Evolutionary conservation across 2,329 filamentous ascomycete genomes (phyloP), one percentile per base, ranked within the genome.

Genomic region (Elsinoe fawcettii): DNA sequence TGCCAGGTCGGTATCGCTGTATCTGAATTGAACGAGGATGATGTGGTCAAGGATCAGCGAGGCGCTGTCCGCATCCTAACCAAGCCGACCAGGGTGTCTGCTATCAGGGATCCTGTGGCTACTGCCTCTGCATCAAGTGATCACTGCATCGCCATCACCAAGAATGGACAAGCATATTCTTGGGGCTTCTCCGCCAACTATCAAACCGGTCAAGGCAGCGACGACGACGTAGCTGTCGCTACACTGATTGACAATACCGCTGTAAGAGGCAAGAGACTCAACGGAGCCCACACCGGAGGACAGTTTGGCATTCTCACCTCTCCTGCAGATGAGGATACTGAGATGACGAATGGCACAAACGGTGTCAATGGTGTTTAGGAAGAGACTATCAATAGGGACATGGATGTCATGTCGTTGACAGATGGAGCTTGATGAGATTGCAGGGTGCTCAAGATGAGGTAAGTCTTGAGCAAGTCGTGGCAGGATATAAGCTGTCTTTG

Each of bases 161-260:
- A 75, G 46, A 79, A 84, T 22, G 88, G 88, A 60, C 81, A 82
- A 64, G 86, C 84, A 2, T 90, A 84, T 72, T 82, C 82, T 1
- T 93, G 88, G 88, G 88, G 88, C 2, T 92, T 92, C 74, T 86
- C 82, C 11, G 82, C 82, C 47, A 90, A 86, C 66, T 91, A 89
- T 71, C 88, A 92, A 73, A 90, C 87, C 3, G 88, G 88, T 9
- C 84, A 85, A 64, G 88, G 87, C 41, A 84, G 79, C 1, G 82
- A 82, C n/a, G 88, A 93, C 51, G 90, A 96, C 64, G 80, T 96
- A 27, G 80, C 86, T 63, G 78, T 81, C 22, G 89, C 91, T 0
- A 93, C 87, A 0, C 66, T 85, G 51, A 88, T 96, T 57, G 87
- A 95, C 66, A 96, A 96, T 74, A 87, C 85, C 11, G 90, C 90